These are phyloP conservation scores for Endoconidiophora polonica DNA, from an alignment of 2,329 filamentous ascomycete genomes.

Conservation along the genomic window DNA sequence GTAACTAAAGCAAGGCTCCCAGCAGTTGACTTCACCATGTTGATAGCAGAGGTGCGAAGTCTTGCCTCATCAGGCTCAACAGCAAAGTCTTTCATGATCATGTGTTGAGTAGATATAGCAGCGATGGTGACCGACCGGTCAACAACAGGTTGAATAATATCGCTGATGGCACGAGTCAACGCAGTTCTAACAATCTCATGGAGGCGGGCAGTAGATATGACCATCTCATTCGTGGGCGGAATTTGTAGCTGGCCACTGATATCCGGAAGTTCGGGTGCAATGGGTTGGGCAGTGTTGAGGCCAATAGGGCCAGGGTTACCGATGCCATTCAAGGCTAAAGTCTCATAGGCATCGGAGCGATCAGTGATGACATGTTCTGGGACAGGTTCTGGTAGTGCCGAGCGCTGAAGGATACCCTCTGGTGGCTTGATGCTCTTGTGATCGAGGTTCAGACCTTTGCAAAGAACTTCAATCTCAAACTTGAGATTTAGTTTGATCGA, in stretches of 20 bases:
- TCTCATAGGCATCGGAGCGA: slow-evolving; percentile 65
- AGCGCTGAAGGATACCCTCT: slow-evolving; percentile 65
- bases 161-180: slow-evolving; percentile 75
- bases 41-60: slow-evolving; percentile 71
- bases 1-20: slow-evolving; percentile 93
- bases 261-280: slow-evolving; percentile 69
- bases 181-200: slow-evolving; percentile 70
- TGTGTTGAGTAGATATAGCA: slow-evolving; percentile 86
- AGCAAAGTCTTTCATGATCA: slow-evolving; percentile 91
- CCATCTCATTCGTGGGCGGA: slow-evolving; percentile 64
- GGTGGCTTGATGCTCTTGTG: slow-evolving; percentile 83
- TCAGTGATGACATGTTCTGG: slow-evolving; percentile 51
- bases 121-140: slow-evolving; percentile 96
- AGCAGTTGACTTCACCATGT: slow-evolving; percentile 86
- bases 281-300: slow-evolving; percentile 53
- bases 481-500: slow-evolving; percentile 94
- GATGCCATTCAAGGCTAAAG: slow-evolving; percentile 60
- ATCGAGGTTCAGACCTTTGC: slow-evolving; percentile 80
- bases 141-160: slow-evolving; percentile 95
- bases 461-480: slow-evolving; percentile 96
- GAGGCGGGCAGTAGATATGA: slow-evolving; percentile 51
- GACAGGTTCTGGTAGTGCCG: slow-evolving; percentile 20
- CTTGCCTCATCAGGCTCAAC: slow-evolving; percentile 83
- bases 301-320: slow-evolving; percentile 51
- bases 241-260: slow-evolving; percentile 64